Base-by-base conservation (phyloP, 768 basidiomycete genomes). In the Leccinum uliginosum region DNA sequence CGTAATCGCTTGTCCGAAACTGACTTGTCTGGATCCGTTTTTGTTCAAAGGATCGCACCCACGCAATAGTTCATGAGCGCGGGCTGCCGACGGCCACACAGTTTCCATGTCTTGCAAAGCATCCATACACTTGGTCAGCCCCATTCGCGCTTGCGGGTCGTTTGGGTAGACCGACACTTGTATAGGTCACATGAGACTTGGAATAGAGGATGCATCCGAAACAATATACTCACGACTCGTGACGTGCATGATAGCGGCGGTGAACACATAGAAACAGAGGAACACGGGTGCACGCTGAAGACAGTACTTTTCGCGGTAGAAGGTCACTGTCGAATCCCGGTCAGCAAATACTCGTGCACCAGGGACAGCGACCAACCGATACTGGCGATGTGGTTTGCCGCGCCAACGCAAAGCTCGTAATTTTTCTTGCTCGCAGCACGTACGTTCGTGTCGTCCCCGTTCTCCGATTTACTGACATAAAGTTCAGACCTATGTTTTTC, bases 181-280 rank as follows among this genome's bases (percentile, higher is more conserved):
- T 6, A 50, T 21, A 30, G 43, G 21, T 32, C 27, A 43, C 35
- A 49, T 64, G 46, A 57, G 56, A 55, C 23, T 4, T 23, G 35
- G 19, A 6, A 15, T 10, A 27, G 32, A 55, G 11, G 14, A 46
- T 35, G 51, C 10, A 46, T 45, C 46, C 21, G 24, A 24, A 50
- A 50, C 6, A 3, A 19, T 26, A 19, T 1, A 80, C 89, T 62
- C 65, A 92, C 89, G 70, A 40, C 76, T 84, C 2, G 83, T 83
- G 47, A 89, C 81, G 63, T 91, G 90, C 86, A 88, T 89, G 52
- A 91, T 83, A 55, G 83, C 82, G 15, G 89, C 88, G 3, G 86
- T 86, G 73, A 92, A 92, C 15, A 89, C 76, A 64, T 90, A 91
- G 65, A 90, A 92, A 63, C 81, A 85, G 27, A 89, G 72, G 66